Percentiles rank a stretch among this genome's conserved stretches.
phyloP scores from a whole-genome alignment of 805 yeast species.

The Metschnikowia peoriensis region DNA sequence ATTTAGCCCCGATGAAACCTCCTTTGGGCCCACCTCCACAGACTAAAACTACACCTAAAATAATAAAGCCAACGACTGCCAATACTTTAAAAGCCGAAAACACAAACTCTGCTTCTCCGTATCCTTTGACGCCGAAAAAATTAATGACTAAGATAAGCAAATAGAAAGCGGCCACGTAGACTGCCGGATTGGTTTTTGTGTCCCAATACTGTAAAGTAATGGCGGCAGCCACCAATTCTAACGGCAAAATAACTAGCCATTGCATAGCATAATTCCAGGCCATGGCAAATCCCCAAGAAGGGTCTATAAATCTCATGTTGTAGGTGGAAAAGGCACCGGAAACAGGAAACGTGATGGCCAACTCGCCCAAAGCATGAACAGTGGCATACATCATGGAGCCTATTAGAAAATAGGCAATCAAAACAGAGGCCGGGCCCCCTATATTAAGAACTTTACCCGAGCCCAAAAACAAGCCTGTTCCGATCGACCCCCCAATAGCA shows the following conservation, averaged over 20 bases:
- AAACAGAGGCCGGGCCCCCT: conserved; percentile 69
- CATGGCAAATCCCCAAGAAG: conserved; percentile 70
- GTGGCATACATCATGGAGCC: conserved; percentile 33
- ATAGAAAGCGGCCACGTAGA: conserved; percentile 55
- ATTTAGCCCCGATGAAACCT: conserved; percentile 38
- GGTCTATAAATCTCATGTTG: conserved; percentile 64
- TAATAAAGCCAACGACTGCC: conserved; percentile 55
- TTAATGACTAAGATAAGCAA: conserved; percentile 37
- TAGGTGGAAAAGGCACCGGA: conserved; percentile 50
- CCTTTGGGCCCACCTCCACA: conserved; percentile 47
- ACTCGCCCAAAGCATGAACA: conserved; percentile 47
- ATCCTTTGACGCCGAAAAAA: conserved; percentile 18
- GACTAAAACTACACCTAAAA: conserved; percentile 51
- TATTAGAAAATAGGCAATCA: conserved; percentile 38
- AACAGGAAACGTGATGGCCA: conserved; percentile 53
- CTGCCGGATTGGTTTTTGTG: conserved; percentile 49
- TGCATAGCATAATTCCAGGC: conserved; percentile 67
- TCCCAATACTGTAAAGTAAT: conserved; percentile 56
- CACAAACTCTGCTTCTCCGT: conserved; percentile 61
- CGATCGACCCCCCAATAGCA: conserved; percentile 81
- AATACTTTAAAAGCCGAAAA: conserved; percentile 64
- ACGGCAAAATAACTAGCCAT: conserved; percentile 55
- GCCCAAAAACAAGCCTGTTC: conserved; percentile 79
- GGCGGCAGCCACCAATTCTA: conserved; percentile 64
- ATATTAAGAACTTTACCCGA: conserved; percentile 57